A percentile compares a stretch with the other conserved stretches of the same genome.
Conservation (phyloP, 2,329 filamentous ascomycete species). For the Mariannaea elegans region DNA sequence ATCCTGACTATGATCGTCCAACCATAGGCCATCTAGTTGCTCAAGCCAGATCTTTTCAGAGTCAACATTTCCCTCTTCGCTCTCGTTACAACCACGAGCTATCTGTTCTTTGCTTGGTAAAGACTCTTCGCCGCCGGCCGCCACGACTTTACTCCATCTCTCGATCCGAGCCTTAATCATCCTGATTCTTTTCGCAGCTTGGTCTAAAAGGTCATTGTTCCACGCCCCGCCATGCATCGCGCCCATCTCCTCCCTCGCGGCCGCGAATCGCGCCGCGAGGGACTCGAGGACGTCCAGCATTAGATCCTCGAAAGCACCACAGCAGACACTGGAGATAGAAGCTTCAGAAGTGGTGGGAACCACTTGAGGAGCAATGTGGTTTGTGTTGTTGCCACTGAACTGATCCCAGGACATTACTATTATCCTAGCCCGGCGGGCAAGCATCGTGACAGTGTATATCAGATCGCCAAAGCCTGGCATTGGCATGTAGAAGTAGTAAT, state of each 20-base stretch:
- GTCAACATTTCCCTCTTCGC: not conserved
- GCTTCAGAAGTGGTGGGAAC: not conserved
- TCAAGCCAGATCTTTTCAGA: not conserved
- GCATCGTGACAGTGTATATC: constrained; percentile 6
- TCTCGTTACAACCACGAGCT: not conserved
- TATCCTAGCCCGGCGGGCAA: constrained; percentile 15
- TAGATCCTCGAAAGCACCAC: not conserved
- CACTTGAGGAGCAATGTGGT: not conserved
- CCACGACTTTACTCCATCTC: not conserved
- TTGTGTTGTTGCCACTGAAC: not conserved
- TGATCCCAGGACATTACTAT: not conserved
- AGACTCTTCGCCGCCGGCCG: no score
- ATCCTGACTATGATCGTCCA: not conserved
- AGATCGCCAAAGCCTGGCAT: constrained; percentile 15
- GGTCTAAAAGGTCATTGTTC: constrained; percentile 21
- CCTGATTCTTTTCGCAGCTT: not conserved
- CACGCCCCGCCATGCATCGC: constrained; percentile 11
- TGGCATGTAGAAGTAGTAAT: constrained; percentile 17
- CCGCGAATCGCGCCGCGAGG: constrained; percentile 15
- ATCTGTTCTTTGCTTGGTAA: not conserved
- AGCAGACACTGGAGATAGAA: not conserved
- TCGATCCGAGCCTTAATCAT: not conserved
- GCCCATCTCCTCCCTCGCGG: constrained; percentile 17
- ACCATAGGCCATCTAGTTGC: not conserved
- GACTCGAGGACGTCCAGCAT: constrained; percentile 16